A percentile compares a stretch with the other conserved stretches of the same genome.
Conservation (phyloP, 345 rosid species). For the Turritis glabra region DNA sequence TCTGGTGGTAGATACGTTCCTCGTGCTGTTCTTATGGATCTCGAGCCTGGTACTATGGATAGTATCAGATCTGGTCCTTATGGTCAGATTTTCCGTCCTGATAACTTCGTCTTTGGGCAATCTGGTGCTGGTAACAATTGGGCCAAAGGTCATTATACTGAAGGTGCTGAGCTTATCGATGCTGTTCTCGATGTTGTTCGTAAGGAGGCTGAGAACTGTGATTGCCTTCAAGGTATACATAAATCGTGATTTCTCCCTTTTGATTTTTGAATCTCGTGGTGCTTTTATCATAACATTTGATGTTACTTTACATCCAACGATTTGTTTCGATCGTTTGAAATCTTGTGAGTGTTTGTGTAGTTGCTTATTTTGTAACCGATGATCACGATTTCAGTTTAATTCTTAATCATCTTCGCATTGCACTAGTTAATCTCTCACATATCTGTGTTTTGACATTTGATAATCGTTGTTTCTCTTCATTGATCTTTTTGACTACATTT, state of each 20-base stretch:
- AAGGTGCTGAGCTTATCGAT: slow-evolving; percentile 94
- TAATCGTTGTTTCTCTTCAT: background rate
- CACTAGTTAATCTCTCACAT: no score
- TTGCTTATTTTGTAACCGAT: background rate
- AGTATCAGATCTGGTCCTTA: slow-evolving; percentile 91
- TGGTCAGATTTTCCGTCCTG: slow-evolving; percentile 87
- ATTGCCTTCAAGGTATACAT: slow-evolving; percentile 85
- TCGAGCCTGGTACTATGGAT: slow-evolving; percentile 98
- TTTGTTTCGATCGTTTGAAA: no score
- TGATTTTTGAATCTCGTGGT: no score
- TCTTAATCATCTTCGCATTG: background rate
- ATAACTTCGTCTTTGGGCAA: slow-evolving; percentile 84
- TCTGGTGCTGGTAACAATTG: slow-evolving; percentile 88
- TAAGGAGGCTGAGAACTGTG: slow-evolving; percentile 96
- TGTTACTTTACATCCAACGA: no score
- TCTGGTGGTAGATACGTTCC: slow-evolving; percentile 94
- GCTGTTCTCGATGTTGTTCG: slow-evolving; percentile 96
- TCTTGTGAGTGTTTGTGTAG: no score
- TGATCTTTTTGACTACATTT: no score
- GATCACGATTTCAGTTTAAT: background rate
- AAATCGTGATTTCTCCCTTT: no score
- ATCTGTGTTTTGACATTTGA: background rate
- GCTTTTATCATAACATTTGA: no score
- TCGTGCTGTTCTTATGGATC: slow-evolving; percentile 97
- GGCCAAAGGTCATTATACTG: slow-evolving; percentile 95